Evolutionary conservation across 2,329 filamentous ascomycete genomes (phyloP), one percentile per base, ranked within the genome.

Genomic region (Xylaria sp.): DNA sequence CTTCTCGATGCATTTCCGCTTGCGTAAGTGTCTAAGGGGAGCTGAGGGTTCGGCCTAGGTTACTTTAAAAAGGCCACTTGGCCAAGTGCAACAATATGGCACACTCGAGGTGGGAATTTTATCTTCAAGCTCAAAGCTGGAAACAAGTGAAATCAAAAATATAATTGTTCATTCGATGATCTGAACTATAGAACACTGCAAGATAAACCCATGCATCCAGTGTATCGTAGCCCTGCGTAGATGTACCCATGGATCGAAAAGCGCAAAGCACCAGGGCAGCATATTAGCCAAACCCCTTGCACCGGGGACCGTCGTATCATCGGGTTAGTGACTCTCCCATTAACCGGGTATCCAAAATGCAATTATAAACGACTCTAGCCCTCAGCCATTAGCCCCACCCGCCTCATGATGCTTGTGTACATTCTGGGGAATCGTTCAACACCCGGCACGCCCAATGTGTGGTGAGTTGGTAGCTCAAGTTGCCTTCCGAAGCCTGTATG

Each of bases 1-100:
- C 44, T 64, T 63, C 4, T 46, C 25, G 46, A 67, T 59, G 37
- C 59, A 32, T 44, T 52, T 52, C 32, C 6, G 5, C 25, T 28
- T 61, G 12, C 34, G 6, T 9, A 39, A 61, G 20, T 52, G 50
- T 44, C 44, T 28, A 41, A n/a, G 12, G 52, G 9, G 13, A 34
- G 41, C 41, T 13, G 50, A 8, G 5, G 25, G 28, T 28, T 41
- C 52, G 15, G n/a, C 15, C 15, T 46, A 46, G 41, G 15, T n/a
- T n/a, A 18, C 41, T 44, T 15, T 15, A 15, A 46, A 70, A 65
- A 70, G 70, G 70, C 67, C 67, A 66, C 63, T 56, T 69, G 69
- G 69, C 70, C 70, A 69, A 56, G 68, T 70, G 55, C 48, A 62
- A 69, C 18, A 39, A 34, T 52, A 23, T 57, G 39, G 57, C 41